A percentile compares a stretch with the other conserved stretches of the same genome.
Conservation (phyloP, 1,284 basidiomycete genomes). For the Cryptococcus sp. region DNA sequence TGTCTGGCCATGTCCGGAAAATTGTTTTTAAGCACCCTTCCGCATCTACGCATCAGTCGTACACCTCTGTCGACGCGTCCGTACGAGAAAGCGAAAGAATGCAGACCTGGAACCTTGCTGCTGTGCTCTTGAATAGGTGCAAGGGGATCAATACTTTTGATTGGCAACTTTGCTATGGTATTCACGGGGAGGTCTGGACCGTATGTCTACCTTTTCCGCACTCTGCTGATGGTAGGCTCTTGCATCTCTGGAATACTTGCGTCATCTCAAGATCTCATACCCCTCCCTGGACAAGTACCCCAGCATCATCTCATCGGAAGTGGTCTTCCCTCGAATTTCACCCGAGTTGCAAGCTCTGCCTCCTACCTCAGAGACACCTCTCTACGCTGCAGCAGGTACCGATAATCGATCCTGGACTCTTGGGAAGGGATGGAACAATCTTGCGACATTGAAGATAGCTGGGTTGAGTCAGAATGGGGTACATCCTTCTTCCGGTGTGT, state of each 20-base stretch:
- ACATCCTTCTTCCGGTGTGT: not conserved
- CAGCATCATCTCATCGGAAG: not conserved
- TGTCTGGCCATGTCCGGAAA: not conserved
- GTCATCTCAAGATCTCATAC: not conserved
- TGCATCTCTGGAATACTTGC: not conserved
- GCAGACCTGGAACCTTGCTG: slow-evolving; percentile 2
- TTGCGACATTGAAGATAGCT: slow-evolving; percentile 17
- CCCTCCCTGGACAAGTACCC: not conserved
- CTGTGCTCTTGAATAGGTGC: slow-evolving; percentile 1
- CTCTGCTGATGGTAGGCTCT: not conserved
- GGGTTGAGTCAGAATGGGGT: slow-evolving; percentile 17
- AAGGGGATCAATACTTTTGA: not conserved
- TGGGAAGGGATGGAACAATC: slow-evolving; percentile 25
- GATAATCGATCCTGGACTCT: slow-evolving; percentile 10
- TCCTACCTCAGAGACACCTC: not conserved
- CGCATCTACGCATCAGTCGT: not conserved
- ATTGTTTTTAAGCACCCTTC: slow-evolving; percentile 1
- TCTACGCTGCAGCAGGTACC: not conserved
- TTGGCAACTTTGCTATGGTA: slow-evolving; percentile 3
- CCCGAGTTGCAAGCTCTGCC: not conserved
- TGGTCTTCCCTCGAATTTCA: not conserved
- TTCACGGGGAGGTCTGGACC: slow-evolving; percentile 3
- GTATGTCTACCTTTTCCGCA: not conserved
- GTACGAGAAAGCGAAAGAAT: not conserved
- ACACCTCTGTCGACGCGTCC: not conserved